Percentiles rank a stretch among this genome's conserved stretches.
These are phyloP conservation scores for Eucalyptus lansdowneana DNA, from an alignment of 345 rosid species.

Conservation along the genomic window DNA sequence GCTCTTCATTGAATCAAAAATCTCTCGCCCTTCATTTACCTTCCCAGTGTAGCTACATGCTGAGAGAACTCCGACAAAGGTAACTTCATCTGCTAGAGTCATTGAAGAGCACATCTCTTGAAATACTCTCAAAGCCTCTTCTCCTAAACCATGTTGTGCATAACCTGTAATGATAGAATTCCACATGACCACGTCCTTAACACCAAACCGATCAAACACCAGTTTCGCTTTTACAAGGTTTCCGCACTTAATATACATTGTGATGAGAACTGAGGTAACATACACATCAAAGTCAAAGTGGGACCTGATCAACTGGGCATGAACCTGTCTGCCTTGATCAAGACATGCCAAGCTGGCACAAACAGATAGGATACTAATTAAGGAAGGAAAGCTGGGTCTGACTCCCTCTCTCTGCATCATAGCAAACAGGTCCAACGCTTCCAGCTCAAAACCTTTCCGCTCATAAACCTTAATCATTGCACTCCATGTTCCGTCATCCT, in stretches of 20 bases:
- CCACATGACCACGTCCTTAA: conserved; percentile 77
- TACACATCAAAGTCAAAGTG: conserved; percentile 58
- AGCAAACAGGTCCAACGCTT: conserved; percentile 48
- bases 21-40: conserved; percentile 46
- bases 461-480: conserved; percentile 68
- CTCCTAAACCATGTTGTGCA: conserved; percentile 66
- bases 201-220: conserved; percentile 42
- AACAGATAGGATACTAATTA: conserved; percentile 62
- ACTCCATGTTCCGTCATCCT: conserved; percentile 55
- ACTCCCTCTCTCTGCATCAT: conserved; percentile 52
- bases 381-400: conserved; percentile 41
- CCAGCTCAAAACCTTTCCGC: conserved; percentile 54
- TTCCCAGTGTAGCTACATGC: conserved; percentile 76
- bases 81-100: conserved; percentile 50
- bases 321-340: conserved; percentile 66
- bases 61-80: conserved; percentile 64
- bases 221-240: conserved; percentile 51
- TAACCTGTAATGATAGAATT: conserved; percentile 69
- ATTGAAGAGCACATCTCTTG: conserved; percentile 43
- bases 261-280: conserved; percentile 69
- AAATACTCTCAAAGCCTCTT: conserved; percentile 54
- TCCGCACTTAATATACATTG: conserved; percentile 76
- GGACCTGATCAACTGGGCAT: conserved; percentile 47
- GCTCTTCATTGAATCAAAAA: conserved; percentile 58
- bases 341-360: conserved; percentile 61